Evolutionary conservation across 1,284 basidiomycete genomes (phyloP), one percentile per base, ranked within the genome.

Genomic region (Microbotryum scabiosae): DNA sequence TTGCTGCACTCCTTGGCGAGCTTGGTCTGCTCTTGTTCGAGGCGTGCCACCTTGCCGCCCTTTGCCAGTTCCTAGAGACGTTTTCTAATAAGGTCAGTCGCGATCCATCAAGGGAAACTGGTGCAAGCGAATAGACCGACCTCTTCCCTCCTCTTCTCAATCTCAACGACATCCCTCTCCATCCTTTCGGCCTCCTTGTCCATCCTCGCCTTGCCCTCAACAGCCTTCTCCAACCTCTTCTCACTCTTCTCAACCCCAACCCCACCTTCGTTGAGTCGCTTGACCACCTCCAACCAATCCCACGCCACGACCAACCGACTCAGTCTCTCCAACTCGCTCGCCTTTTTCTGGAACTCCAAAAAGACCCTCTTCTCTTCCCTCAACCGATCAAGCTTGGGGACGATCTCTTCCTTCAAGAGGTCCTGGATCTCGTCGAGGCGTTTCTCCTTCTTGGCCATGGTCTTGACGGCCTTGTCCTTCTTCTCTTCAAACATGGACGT

Each of bases 401-500:
- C 87, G 73, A 98, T 97, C 76, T 98, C 96, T 74, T 97, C 92
- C 1, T 79, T 76, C 25, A 97, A 82, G 20, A 89, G 79, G 78
- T 82, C 79, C 23, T 82, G 84, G 72, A 97, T 87, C 75, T 97
- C 93, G 65, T 90, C 86, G 25, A 98, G 88, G 70, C 89, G 88
- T 76, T 93, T 97, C 70, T 98, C 91, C 78, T 98, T 98, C 80
- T 97, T 97, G 32, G 83, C 81, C 85, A 99, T 99, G 0, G 91
- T 97, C 76, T 90, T 93, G 74, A 87, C 84, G 9, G 96, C 94
- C 75, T 97, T 97, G 72, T 97, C 92, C 75, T 98, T 99, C 43
- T 90, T 84, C 65, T 98, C 94, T 75, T 99, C 96, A 72, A 97
- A 99, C 94, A 98, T 98, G 45, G 92, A 85, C 53, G 96, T 99